Evolutionary conservation across 2,329 filamentous ascomycete species (phyloP).

Genomic region (Stagonosporopsis chrysanthemi): DNA sequence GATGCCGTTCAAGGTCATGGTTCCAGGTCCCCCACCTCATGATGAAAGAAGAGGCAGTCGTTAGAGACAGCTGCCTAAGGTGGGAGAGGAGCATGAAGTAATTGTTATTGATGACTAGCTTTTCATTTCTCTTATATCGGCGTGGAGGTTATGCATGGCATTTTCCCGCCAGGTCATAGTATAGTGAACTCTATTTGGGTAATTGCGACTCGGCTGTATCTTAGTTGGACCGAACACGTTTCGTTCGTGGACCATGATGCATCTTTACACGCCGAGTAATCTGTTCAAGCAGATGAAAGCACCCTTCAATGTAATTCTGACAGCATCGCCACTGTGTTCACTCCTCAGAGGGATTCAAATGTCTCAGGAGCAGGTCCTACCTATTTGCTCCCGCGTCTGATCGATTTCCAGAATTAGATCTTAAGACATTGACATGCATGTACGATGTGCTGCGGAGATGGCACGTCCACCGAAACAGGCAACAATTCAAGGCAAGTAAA

Average conservation of each 20-base stretch:
- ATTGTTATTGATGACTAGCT: conserved; percentile 22
- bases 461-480: background rate
- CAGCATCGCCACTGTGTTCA: too few relatives aligned
- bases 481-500: background rate
- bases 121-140: background rate
- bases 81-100: background rate
- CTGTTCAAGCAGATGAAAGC: background rate
- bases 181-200: background rate
- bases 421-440: background rate
- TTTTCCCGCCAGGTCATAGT: background rate
- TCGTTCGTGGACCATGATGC: background rate
- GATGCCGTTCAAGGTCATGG: conserved; percentile 43
- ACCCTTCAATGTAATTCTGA: too few relatives aligned
- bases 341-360: too few relatives aligned
- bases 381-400: too few relatives aligned
- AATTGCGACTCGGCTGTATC: background rate
- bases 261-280: background rate
- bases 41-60: conserved; percentile 37
- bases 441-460: background rate
- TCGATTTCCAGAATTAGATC: too few relatives aligned
- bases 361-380: too few relatives aligned
- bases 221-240: background rate
- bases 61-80: conserved; percentile 29
- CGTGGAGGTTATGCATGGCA: conserved; percentile 2
- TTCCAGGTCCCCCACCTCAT: conserved; percentile 36